These are phyloP conservation scores for Globisporangium middletonii DNA, from an alignment of 352 stramenopile species.

Conservation along the genomic window DNA sequence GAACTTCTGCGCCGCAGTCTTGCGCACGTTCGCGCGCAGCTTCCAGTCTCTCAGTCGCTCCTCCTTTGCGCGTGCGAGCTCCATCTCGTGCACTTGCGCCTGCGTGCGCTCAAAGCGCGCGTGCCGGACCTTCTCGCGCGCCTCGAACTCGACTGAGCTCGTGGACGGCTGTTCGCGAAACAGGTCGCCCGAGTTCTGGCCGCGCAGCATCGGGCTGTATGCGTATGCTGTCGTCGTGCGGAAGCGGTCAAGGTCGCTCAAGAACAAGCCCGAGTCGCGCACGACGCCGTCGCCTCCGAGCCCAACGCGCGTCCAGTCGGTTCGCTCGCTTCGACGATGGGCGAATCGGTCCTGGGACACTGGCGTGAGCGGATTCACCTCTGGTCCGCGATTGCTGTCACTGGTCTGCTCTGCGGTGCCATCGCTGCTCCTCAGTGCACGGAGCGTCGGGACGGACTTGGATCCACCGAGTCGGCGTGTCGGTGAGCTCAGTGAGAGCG, in stretches of 20 bases:
- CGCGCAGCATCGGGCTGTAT: conserved; percentile 48
- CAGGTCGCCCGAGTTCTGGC: conserved; percentile 30
- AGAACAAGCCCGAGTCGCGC: conserved; percentile 38
- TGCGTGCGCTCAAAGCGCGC: conserved; percentile 44
- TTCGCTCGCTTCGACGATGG: conserved; percentile 46
- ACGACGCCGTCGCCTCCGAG: conserved; percentile 53
- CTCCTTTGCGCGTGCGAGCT: conserved; percentile 20
- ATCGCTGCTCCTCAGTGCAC: conserved; percentile 9
- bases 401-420: conserved; percentile 5
- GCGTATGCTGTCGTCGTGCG: conserved; percentile 36
- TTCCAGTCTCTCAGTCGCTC: conserved; percentile 51
- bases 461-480: conserved; percentile 9
- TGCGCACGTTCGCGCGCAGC: conserved; percentile 36
- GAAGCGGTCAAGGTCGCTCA: conserved; percentile 41
- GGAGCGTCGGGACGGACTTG: conserved; percentile 21
- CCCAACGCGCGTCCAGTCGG: conserved; percentile 77
- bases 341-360: conserved; percentile 51
- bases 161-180: conserved; percentile 26
- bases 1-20: conserved; percentile 43
- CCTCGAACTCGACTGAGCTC: conserved; percentile 28
- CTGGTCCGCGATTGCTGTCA: conserved; percentile 5
- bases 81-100: conserved; percentile 26
- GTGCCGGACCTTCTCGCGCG: conserved; percentile 23
- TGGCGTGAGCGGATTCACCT: conserved; percentile 20
- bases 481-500: conserved; percentile 2